A percentile compares a stretch with the other conserved stretches of the same genome.
These are phyloP conservation scores for Hydnum rufescens DNA, from an alignment of 768 basidiomycete species.

Conservation along the genomic window DNA sequence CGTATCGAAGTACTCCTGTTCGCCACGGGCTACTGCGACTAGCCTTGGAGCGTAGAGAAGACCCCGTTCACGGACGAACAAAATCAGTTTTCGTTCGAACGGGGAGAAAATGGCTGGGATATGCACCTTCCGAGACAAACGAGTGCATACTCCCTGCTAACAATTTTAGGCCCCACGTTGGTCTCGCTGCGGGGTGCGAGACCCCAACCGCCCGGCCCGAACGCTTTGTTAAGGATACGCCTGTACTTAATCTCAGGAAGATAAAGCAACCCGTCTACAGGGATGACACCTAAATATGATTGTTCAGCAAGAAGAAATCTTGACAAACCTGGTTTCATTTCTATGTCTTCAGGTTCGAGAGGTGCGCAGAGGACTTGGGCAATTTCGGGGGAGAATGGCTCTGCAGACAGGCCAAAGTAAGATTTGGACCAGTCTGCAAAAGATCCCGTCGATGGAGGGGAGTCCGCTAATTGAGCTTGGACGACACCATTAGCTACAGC, in stretches of 20 bases:
- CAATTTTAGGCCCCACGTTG: slow-evolving; percentile 69
- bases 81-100: background rate
- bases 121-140: slow-evolving; percentile 78
- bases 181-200: slow-evolving; percentile 86
- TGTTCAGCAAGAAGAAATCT: background rate
- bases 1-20: slow-evolving; percentile 92
- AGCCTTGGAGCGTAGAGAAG: no score
- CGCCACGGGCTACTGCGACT: slow-evolving; percentile 79
- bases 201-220: slow-evolving; percentile 95
- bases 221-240: slow-evolving; percentile 75
- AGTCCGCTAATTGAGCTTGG: background rate
- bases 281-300: background rate
- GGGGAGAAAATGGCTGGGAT: background rate
- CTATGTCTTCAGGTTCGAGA: slow-evolving; percentile 58
- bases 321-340: slow-evolving; percentile 76
- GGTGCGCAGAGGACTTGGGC: slow-evolving; percentile 55
- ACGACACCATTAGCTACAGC: background rate
- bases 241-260: slow-evolving; percentile 96
- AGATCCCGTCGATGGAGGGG: background rate
- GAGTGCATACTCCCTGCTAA: slow-evolving; percentile 85
- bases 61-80: no score
- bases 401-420: slow-evolving; percentile 58
- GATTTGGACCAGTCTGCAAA: slow-evolving; percentile 81
- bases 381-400: slow-evolving; percentile 60
- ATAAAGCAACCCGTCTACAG: slow-evolving; percentile 73